A percentile compares a stretch with the other conserved stretches of the same genome.
These are phyloP conservation scores for Monosporozyma siamensis DNA, from an alignment of 805 yeast species.

Conservation along the genomic window DNA sequence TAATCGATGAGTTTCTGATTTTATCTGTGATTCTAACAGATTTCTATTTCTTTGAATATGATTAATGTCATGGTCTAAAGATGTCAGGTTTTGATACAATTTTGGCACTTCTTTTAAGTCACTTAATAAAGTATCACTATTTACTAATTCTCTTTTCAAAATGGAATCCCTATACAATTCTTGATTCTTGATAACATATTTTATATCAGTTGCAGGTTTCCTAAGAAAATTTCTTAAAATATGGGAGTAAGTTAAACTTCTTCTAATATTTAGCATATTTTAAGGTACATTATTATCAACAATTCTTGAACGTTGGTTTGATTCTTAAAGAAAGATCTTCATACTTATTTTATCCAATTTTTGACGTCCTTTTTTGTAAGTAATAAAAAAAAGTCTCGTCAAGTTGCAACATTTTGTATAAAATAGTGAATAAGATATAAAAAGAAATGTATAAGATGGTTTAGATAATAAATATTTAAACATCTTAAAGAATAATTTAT, in stretches of 20 bases:
- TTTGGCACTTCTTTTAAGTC: slow-evolving; percentile 25
- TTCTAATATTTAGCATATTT: not conserved
- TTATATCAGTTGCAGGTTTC: slow-evolving; percentile 26
- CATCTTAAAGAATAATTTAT: too few relatives aligned
- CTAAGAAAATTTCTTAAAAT: slow-evolving; percentile 6
- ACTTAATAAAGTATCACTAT: slow-evolving; percentile 16
- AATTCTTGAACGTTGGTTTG: too few relatives aligned
- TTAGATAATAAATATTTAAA: too few relatives aligned
- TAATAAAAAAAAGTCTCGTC: too few relatives aligned
- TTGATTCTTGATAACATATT: slow-evolving; percentile 13
- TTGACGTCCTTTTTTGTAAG: too few relatives aligned
- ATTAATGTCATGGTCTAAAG: slow-evolving; percentile 17
- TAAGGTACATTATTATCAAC: not conserved
- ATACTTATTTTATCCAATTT: too few relatives aligned
- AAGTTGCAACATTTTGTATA: too few relatives aligned
- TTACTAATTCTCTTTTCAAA: slow-evolving; percentile 20
- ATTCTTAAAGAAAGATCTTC: too few relatives aligned
- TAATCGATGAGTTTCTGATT: slow-evolving; percentile 10
- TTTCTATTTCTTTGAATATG: slow-evolving; percentile 26
- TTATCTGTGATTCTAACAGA: slow-evolving; percentile 19
- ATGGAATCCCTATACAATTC: slow-evolving; percentile 20
- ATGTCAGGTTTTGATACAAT: slow-evolving; percentile 18
- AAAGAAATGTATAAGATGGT: too few relatives aligned
- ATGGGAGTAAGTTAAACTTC: not conserved
- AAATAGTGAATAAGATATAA: too few relatives aligned